Percentiles rank a stretch among this genome's conserved stretches.
Conservation (phyloP, 1,139 yeast species). For the Entelexis sorbosivorans region DNA sequence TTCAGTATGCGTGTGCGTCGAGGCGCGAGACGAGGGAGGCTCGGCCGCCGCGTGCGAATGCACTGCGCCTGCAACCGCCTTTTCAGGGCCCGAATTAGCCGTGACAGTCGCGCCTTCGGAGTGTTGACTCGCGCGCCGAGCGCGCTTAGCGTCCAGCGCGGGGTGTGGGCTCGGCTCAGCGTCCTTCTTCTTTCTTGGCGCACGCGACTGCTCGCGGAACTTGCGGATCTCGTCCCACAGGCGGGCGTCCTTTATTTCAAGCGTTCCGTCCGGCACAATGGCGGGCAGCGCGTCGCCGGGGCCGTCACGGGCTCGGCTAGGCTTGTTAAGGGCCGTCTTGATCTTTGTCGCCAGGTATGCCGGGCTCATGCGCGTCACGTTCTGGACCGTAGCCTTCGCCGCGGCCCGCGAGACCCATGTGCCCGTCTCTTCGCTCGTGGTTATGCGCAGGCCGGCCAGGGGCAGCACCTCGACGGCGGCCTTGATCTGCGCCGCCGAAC, state of each 20-base stretch:
- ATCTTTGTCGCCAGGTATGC: background rate
- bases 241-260: background rate
- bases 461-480: slow-evolving; percentile 5
- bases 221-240: slow-evolving; percentile 3
- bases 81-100: too few species aligned
- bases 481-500: slow-evolving; percentile 4
- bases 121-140: too few species aligned
- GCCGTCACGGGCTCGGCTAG: background rate
- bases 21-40: too few species aligned
- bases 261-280: background rate
- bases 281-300: background rate
- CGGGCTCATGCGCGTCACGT: slow-evolving; percentile 5
- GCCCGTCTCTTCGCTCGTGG: background rate
- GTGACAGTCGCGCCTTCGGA: too few species aligned
- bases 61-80: too few species aligned
- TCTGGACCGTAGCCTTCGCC: background rate
- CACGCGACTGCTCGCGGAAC: slow-evolving; percentile 3
- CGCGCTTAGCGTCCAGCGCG: background rate
- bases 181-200: background rate
- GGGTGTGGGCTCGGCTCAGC: background rate
- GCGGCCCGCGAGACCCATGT: slow-evolving; percentile 2
- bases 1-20: too few species aligned
- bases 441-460: background rate
- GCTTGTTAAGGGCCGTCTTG: background rate
- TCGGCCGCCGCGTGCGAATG: too few species aligned